phyloP scores from a whole-genome alignment of 306 rosid species.

The Gleditsia sinensis region DNA sequence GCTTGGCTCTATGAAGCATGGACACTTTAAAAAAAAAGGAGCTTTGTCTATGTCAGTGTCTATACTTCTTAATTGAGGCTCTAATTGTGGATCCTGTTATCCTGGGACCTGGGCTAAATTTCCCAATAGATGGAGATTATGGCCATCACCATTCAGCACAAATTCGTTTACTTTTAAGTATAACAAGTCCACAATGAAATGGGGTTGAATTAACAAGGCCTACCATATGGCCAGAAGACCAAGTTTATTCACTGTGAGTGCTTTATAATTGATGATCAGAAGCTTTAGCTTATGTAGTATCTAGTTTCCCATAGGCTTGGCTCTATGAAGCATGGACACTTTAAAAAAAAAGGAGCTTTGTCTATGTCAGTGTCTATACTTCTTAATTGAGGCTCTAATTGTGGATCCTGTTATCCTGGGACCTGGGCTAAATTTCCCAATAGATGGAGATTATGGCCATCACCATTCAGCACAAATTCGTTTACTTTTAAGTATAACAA shows the following conservation, averaged over 20 bases:
- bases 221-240: no score
- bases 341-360: not conserved
- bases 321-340: not conserved
- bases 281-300: not conserved
- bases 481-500: no score
- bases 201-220: no score
- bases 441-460: not conserved
- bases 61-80: not conserved
- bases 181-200: no score
- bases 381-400: not conserved
- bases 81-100: not conserved
- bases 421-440: not conserved
- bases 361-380: not conserved
- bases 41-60: not conserved
- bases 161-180: no score
- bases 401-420: not conserved
- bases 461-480: not conserved
- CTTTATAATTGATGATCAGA: not conserved
- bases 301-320: not conserved
- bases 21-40: not conserved
- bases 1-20: not conserved
- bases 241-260: not conserved
- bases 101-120: not conserved
- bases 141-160: not conserved
- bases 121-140: not conserved